Evolutionary conservation across 1,284 basidiomycete species (phyloP).

Genomic region (Puccinia triticina): DNA sequence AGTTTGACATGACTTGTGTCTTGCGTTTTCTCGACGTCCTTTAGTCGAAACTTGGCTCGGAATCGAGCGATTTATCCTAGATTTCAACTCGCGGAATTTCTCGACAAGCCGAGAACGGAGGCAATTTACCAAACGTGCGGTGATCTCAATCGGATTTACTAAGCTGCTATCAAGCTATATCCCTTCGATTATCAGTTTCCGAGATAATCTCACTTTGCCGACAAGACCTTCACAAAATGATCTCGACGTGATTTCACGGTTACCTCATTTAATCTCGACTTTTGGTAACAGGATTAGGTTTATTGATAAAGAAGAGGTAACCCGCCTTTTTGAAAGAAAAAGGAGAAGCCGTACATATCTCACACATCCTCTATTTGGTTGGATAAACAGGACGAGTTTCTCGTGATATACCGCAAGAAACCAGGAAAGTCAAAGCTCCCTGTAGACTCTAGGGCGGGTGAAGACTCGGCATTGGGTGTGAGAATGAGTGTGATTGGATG

Average conservation of each 20-base stretch:
- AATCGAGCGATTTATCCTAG: constrained; percentile 36
- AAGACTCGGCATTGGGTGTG: constrained; percentile 3
- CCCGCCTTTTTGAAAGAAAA: neutral
- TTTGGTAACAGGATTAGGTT: constrained; percentile 31
- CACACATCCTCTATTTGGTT: neutral
- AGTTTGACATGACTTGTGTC: neutral
- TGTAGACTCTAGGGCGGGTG: neutral
- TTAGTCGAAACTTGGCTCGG: constrained; percentile 35
- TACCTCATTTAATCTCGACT: constrained; percentile 10
- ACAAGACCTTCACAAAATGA: constrained; percentile 6
- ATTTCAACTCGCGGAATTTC: constrained; percentile 45
- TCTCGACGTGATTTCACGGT: constrained; percentile 3
- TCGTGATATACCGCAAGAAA: constrained; percentile 29
- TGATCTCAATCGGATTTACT: constrained; percentile 46
- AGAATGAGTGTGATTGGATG: constrained; percentile 21
- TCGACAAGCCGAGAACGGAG: constrained; percentile 47
- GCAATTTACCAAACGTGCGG: constrained; percentile 43
- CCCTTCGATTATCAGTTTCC: constrained; percentile 35
- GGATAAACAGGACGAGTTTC: constrained; percentile 29
- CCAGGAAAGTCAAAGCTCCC: neutral
- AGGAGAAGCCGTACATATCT: neutral
- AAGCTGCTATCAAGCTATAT: constrained; percentile 39
- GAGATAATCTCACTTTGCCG: neutral
- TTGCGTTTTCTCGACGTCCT: neutral
- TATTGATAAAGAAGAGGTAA: constrained; percentile 6